phyloP scores from a whole-genome alignment of 1,284 basidiomycete species.

The Amylostereum areolatum region DNA sequence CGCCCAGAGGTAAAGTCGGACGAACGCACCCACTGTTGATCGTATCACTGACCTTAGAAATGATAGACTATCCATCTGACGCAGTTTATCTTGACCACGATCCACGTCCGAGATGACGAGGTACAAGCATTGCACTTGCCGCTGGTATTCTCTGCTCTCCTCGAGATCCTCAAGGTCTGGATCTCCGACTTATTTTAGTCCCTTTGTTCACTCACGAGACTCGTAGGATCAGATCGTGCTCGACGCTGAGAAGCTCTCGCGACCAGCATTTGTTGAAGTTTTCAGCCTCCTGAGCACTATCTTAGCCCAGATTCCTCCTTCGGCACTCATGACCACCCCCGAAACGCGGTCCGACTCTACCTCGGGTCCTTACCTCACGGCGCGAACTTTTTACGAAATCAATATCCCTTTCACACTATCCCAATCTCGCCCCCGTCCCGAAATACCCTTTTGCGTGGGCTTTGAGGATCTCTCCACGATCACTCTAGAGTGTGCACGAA shows the following conservation, averaged over 20 bases:
- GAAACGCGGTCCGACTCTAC: slow-evolving; percentile 27
- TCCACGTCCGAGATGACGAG: slow-evolving; percentile 78
- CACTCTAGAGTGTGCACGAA: slow-evolving; percentile 37
- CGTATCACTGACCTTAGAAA: neutral
- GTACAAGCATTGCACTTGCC: slow-evolving; percentile 78
- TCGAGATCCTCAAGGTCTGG: slow-evolving; percentile 58
- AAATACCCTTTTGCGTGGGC: slow-evolving; percentile 47
- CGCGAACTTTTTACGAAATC: slow-evolving; percentile 56
- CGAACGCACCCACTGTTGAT: no score
- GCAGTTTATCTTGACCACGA: slow-evolving; percentile 65
- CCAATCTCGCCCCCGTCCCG: slow-evolving; percentile 19
- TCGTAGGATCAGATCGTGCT: slow-evolving; percentile 34
- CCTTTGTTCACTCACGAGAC: slow-evolving; percentile 5
- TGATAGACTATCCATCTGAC: slow-evolving; percentile 56
- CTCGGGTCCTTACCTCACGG: slow-evolving; percentile 45
- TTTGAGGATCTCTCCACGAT: slow-evolving; percentile 50
- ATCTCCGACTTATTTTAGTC: slow-evolving; percentile 1
- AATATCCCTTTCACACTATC: slow-evolving; percentile 18
- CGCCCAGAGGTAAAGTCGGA: slow-evolving; percentile 37
- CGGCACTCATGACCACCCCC: slow-evolving; percentile 45
- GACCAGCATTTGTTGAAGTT: slow-evolving; percentile 3
- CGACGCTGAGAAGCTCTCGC: slow-evolving; percentile 23
- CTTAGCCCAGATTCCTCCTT: slow-evolving; percentile 35
- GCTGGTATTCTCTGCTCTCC: slow-evolving; percentile 59
- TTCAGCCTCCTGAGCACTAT: slow-evolving; percentile 8